Base-by-base conservation (phyloP, 129 eudicot genomes). In the Apium graveolens region DNA sequence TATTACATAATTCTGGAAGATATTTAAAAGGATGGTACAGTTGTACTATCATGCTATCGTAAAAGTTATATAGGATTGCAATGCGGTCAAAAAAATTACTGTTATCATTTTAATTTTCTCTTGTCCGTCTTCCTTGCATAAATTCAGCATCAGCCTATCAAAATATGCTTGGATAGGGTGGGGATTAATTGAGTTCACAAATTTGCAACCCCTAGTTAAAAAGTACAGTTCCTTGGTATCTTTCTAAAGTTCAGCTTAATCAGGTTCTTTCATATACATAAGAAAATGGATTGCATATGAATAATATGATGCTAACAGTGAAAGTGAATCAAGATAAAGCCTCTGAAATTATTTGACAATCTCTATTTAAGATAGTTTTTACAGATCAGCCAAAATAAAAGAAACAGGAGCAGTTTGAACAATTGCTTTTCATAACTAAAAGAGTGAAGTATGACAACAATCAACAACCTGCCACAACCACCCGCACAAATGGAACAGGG, bases 391-490 rank as follows among this genome's bases (percentile, higher is more conserved):
- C 9, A 31, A 24, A 55, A 24, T 26, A 55, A 55, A 55, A 55
- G 66, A 57, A 2, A 57, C 66, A 11, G 66, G 5, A 57, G 27
- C 66, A n/a, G 11, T 57, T 57, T 57, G 32, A 57, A 57, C 32
- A 65, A 65, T 29, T 65, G 3, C 71, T 65, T 65, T 29, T 6
- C 31, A 29, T 31, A 29, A 27, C 39, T 65, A 11, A 29, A 65
- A 16, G 6, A 29, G 7, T 65, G 10, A 65, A 29, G 5, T 16
- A 12, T 65, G 71, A 65, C 39, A 27, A 11, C 21, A 65, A 63
- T 65, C 71, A 65, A 63, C 70, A 63, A 65, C 39, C 71, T 16
- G 38, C 71, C 71, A 7, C 71, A 65, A 29, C 39, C 34, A n/a
- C 66, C 66, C 66, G 16, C 32, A 7, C 66, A 5, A 57, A 57